A percentile compares a stretch with the other conserved stretches of the same genome.
These are phyloP conservation scores for Circinella minor DNA, from an alignment of 371 early-diverging fungal genomes.

Conservation along the genomic window DNA sequence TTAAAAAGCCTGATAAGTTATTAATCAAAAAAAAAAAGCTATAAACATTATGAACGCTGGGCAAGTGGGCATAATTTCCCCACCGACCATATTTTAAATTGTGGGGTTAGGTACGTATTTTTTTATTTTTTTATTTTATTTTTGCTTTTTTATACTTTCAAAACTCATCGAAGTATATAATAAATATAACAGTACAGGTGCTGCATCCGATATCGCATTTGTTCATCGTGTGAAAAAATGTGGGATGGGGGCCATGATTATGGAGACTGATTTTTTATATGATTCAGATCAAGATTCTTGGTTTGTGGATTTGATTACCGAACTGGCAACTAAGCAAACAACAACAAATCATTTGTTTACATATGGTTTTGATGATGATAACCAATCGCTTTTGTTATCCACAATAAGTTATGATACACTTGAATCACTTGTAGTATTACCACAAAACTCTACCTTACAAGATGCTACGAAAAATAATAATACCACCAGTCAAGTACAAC, in stretches of 20 bases:
- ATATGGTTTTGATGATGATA: background rate
- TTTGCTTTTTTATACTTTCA: background rate
- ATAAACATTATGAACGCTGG: conserved; percentile 54
- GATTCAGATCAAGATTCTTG: conserved; percentile 13
- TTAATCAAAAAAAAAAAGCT: conserved; percentile 25
- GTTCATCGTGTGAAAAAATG: conserved; percentile 40
- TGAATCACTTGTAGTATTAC: background rate
- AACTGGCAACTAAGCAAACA: background rate
- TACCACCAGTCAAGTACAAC: background rate
- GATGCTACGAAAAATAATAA: background rate
- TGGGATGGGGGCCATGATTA: conserved; percentile 24
- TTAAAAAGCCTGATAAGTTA: no score
- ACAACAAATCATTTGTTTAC: background rate
- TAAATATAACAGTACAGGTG: conserved; percentile 28
- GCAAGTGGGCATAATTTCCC: conserved; percentile 42
- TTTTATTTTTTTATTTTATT: background rate
- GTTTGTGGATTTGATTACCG: background rate
- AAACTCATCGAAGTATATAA: background rate
- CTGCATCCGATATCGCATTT: conserved; percentile 42
- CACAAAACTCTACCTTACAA: background rate
- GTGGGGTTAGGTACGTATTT: conserved; percentile 42
- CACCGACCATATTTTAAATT: conserved; percentile 40
- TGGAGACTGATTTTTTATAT: conserved; percentile 37
- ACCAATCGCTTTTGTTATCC: background rate
- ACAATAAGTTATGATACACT: background rate